Base-by-base conservation (phyloP, 2,329 filamentous ascomycete species). In the Fusarium sp. region DNA sequence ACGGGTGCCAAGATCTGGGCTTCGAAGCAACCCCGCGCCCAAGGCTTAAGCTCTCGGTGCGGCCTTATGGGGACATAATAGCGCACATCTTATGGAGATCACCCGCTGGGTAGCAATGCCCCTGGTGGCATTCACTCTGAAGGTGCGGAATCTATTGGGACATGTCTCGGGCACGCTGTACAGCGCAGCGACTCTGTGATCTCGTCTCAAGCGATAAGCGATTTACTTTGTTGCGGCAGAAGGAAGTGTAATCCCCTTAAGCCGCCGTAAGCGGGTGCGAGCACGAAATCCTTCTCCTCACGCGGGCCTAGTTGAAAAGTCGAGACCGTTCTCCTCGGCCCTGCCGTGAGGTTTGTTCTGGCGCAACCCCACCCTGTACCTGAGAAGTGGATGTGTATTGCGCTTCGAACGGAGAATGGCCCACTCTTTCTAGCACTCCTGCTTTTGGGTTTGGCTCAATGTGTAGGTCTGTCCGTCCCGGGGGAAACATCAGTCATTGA, bases 251-350 rank as follows among this genome's bases (percentile, higher is more conserved):
- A 56, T 62, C 40, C 28, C 57, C 46, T 56, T 50, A 59, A 62
- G 57, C 64, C 70, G 57, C 62, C 43, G 34, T 62, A 65, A 62
- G 65, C 68, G 68, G 60, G 51, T 62, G 60, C 40, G 60, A 52
- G 47, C 23, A 65, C 30, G 55, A 18, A 53, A 44, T 56, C 50
- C 66, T 58, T 31, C 27, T 27, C 43, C 47, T 58, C 61, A 44
- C 62, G 60, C 51, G 50, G 60, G 57, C 36, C 50, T 58, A 34
- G 28, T 59, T 65, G 36, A 39, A 39, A 62, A 72, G 66, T 73
- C 73, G 73, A 75, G 73, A 75, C 73, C 71, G 71, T 73, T 75
- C 73, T 75, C 63, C 68, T 76, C 73, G 73, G 73, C 58, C 52
- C 60, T 72, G 66, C 73, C 73, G 73, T 73, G 63, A 66, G 56